phyloP scores from a whole-genome alignment of 805 yeast species.

The Saccharomycopsis guyanensis region DNA sequence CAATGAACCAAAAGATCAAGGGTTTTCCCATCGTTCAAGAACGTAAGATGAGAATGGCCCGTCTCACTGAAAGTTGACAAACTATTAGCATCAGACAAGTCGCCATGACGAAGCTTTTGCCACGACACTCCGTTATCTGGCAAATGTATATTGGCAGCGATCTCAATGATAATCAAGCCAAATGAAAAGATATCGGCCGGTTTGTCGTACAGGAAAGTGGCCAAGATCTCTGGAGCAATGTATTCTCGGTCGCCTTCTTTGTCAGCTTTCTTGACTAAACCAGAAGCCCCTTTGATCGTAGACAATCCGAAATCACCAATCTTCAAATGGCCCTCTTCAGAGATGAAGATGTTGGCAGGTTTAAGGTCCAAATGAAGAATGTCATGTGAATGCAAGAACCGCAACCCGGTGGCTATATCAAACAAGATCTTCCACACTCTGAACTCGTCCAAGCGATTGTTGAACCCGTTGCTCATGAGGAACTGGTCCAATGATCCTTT shows the following conservation, averaged over 20 bases:
- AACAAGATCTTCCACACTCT: conserved; percentile 93
- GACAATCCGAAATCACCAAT: conserved; percentile 98
- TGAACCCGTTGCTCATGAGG: conserved; percentile 65
- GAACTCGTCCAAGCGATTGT: conserved; percentile 86
- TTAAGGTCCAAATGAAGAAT: conserved; percentile 85
- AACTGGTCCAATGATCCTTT: conserved; percentile 85
- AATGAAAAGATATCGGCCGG: conserved; percentile 92
- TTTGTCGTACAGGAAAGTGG: conserved; percentile 74
- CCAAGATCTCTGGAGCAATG: conserved; percentile 93
- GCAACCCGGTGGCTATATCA: conserved; percentile 73
- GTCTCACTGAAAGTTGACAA: conserved; percentile 34
- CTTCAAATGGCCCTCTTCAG: conserved; percentile 90
- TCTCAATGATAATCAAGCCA: conserved; percentile 87
- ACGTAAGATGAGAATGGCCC: background rate
- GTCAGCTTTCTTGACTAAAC: conserved; percentile 42
- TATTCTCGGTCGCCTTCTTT: conserved; percentile 97
- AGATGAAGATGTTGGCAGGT: conserved; percentile 90
- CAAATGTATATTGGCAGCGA: conserved; percentile 88
- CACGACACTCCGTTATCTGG: conserved; percentile 97
- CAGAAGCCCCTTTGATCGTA: conserved; percentile 28
- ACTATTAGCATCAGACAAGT: conserved; percentile 88
- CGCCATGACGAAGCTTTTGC: conserved; percentile 94
- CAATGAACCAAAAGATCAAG: conserved; percentile 75
- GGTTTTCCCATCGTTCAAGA: conserved; percentile 48
- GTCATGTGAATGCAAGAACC: conserved; percentile 66